Percentiles rank a stretch among this genome's conserved stretches.
Conservation (phyloP, 106 monocot genomes). For the Dioscorea zingiberensis region DNA sequence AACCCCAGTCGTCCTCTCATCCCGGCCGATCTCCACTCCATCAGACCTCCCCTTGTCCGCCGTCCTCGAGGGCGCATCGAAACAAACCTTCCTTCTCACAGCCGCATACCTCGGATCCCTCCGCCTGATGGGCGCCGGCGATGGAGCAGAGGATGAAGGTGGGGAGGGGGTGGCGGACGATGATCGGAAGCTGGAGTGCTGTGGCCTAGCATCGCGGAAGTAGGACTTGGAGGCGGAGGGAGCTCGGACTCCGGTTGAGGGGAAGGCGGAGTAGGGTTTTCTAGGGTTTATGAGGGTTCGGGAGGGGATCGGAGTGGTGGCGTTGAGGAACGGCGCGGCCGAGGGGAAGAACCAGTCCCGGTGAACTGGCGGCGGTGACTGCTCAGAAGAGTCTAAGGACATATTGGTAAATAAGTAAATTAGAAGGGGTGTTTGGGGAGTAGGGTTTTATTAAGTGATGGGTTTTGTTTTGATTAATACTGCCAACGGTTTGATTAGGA, state of each 20-base stretch:
- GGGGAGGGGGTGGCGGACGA: constrained; percentile 9
- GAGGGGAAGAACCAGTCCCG: constrained; percentile 64
- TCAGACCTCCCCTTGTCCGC: not conserved
- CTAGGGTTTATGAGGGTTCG: constrained; percentile 13
- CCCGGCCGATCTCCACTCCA: not conserved
- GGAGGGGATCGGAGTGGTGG: constrained; percentile 1
- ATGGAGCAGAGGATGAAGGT: not conserved
- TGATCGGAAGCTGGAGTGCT: constrained; percentile 1
- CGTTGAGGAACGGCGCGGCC: constrained; percentile 15
- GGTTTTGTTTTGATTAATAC: no score
- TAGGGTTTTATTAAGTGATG: not conserved
- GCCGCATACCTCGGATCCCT: constrained; percentile 33
- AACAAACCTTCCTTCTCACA: constrained; percentile 27
- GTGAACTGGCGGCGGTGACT: constrained; percentile 19
- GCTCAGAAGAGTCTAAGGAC: constrained; percentile 23
- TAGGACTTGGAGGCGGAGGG: constrained; percentile 15
- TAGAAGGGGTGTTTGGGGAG: not conserved
- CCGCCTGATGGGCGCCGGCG: not conserved
- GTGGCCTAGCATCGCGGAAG: constrained; percentile 13
- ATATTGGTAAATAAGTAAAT: constrained; percentile 1
- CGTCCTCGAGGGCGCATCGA: constrained; percentile 2
- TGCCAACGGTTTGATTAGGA: no score
- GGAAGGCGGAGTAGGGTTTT: constrained; percentile 13
- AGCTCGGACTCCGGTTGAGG: constrained; percentile 13
- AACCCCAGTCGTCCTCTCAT: not conserved